These are phyloP conservation scores for Thalassiosira mediterranea DNA, from an alignment of 352 stramenopile genomes.

Conservation along the genomic window DNA sequence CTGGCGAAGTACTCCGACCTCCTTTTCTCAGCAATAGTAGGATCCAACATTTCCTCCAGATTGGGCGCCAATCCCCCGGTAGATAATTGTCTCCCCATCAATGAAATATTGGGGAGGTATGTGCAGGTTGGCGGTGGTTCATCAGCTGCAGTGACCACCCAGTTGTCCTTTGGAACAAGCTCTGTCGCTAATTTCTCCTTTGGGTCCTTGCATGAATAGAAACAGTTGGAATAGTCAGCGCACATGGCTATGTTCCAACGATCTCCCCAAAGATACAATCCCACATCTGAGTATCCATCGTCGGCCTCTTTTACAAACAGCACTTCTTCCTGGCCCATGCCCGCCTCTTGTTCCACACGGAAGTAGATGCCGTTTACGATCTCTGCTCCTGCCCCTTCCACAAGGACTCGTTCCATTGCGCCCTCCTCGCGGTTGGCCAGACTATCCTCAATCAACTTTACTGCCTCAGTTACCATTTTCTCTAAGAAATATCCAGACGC, in stretches of 20 bases:
- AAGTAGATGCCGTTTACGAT: constrained; percentile 69
- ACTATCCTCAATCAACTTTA: constrained; percentile 50
- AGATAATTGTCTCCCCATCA: too few species aligned
- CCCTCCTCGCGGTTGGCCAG: constrained; percentile 45
- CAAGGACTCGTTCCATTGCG: constrained; percentile 62
- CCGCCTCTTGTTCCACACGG: constrained; percentile 41
- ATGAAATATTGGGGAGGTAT: constrained; percentile 28
- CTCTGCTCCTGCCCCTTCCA: constrained; percentile 55
- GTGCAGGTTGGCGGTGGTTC: constrained; percentile 31
- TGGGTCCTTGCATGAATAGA: constrained; percentile 37
- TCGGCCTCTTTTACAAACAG: constrained; percentile 51
- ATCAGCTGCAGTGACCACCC: constrained; percentile 12
- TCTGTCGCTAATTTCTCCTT: constrained; percentile 18
- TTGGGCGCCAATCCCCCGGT: constrained; percentile 28
- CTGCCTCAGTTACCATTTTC: constrained; percentile 38
- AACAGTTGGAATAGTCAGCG: constrained; percentile 50
- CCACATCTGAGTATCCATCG: constrained; percentile 49
- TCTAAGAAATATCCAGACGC: constrained; percentile 51
- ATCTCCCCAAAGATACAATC: constrained; percentile 39
- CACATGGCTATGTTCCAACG: constrained; percentile 54
- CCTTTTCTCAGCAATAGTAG: constrained; percentile 52
- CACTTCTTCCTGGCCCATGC: constrained; percentile 44
- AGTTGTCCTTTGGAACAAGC: constrained; percentile 32
- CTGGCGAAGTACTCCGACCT: constrained; percentile 38
- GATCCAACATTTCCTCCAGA: constrained; percentile 58